Percentiles rank a stretch among this genome's conserved stretches.
Evolutionary conservation across 179 eudicot species (phyloP).

Genomic region (Beta macrorhiza): DNA sequence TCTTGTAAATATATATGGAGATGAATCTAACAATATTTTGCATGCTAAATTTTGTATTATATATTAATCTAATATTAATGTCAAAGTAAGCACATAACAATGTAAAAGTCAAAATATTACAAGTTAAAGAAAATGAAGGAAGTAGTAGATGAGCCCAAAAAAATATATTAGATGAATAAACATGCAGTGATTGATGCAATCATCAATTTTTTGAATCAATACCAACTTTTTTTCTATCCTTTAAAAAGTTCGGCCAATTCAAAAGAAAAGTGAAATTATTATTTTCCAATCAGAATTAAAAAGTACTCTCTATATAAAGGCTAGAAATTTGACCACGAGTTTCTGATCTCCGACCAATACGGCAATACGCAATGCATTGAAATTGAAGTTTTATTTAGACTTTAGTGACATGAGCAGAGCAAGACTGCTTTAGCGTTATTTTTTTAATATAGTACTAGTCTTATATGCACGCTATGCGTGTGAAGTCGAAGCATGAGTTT

Average conservation of each 20-base stretch:
- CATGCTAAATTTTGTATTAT: too few relatives aligned
- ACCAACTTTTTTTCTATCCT: conserved; percentile 13
- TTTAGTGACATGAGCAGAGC: too few relatives aligned
- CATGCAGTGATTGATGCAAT: conserved; percentile 36
- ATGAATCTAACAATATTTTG: too few relatives aligned
- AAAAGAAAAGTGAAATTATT: not conserved
- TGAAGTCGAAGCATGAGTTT: too few relatives aligned
- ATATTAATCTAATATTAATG: too few relatives aligned
- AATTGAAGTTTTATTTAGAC: not conserved
- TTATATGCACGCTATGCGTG: too few relatives aligned
- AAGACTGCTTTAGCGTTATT: not conserved
- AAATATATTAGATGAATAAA: conserved; percentile 5
- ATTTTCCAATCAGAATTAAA: not conserved
- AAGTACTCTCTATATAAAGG: not conserved
- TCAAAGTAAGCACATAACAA: too few relatives aligned
- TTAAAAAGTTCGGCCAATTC: not conserved
- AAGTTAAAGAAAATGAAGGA: too few relatives aligned
- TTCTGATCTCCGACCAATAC: conserved; percentile 4
- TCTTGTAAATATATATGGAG: too few relatives aligned
- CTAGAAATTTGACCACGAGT: not conserved
- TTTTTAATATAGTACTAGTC: too few relatives aligned
- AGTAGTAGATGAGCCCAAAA: not conserved
- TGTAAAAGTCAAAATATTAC: too few relatives aligned
- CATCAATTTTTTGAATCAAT: conserved; percentile 25
- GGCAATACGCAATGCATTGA: not conserved